Evolutionary conservation across 805 yeast species (phyloP).

Genomic region (Kodamaea nitidulidarum): DNA sequence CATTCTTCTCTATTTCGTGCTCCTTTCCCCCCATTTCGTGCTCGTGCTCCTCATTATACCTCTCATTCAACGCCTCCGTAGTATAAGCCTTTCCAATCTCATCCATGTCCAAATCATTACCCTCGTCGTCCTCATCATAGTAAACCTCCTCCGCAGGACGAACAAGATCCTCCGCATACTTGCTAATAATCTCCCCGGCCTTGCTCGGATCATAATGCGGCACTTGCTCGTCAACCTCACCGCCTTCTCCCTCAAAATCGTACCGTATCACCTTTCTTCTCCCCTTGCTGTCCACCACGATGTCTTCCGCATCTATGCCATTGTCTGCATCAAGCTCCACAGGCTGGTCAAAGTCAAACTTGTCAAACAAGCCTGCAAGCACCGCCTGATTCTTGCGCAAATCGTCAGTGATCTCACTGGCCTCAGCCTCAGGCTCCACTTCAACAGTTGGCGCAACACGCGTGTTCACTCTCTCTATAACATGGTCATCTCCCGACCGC

Average conservation of each 20-base stretch:
- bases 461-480: constrained; percentile 53
- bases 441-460: no score
- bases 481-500: constrained; percentile 76
- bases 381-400: constrained; percentile 26
- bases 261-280: constrained; percentile 27
- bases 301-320: constrained; percentile 30
- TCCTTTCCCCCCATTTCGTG: constrained; percentile 9
- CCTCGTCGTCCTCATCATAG: constrained; percentile 39
- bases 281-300: constrained; percentile 36
- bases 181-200: constrained; percentile 14
- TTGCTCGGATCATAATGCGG: constrained; percentile 6
- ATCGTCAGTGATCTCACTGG: constrained; percentile 16
- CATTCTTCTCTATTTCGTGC: constrained; percentile 1
- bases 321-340: constrained; percentile 33
- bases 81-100: constrained; percentile 20
- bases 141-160: constrained; percentile 28
- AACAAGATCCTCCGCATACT: constrained; percentile 11
- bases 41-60: constrained; percentile 25
- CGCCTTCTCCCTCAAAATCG: constrained; percentile 34
- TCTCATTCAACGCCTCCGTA: constrained; percentile 26
- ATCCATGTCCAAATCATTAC: constrained; percentile 37
- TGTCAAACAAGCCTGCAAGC: constrained; percentile 31
- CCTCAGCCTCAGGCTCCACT: constrained; percentile 3
- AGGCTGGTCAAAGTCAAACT: constrained; percentile 35
- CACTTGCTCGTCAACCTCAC: constrained; percentile 13